Percentiles rank a stretch among this genome's conserved stretches.
Conservation (phyloP, 768 basidiomycete genomes). For the Podaxis sp. region DNA sequence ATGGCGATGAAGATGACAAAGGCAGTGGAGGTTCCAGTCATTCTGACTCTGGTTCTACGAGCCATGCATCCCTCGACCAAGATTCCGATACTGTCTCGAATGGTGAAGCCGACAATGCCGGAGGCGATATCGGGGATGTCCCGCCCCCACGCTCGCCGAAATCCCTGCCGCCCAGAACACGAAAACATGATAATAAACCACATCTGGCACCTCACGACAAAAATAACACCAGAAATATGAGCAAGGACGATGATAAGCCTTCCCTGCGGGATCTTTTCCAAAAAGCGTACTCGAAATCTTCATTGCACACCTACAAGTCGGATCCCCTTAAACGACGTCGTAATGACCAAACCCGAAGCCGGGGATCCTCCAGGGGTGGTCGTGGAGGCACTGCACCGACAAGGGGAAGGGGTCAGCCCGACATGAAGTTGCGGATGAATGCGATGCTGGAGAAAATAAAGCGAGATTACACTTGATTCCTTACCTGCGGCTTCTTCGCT, state of each 20-base stretch:
- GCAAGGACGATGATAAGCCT: conserved; percentile 22
- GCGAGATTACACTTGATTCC: conserved; percentile 40
- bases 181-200: conserved; percentile 20
- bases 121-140: neutral
- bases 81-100: neutral
- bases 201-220: conserved; percentile 15
- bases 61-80: neutral
- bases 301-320: conserved; percentile 59
- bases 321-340: conserved; percentile 29
- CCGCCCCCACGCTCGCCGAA: conserved; percentile 7
- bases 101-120: neutral
- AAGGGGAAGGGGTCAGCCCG: conserved; percentile 46
- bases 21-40: conserved; percentile 15
- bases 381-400: conserved; percentile 24
- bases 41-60: conserved; percentile 1
- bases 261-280: conserved; percentile 61
- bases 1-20: conserved; percentile 20
- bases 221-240: conserved; percentile 19
- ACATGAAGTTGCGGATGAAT: conserved; percentile 87
- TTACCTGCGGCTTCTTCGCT: neutral
- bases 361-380: conserved; percentile 21
- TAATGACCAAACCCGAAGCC: conserved; percentile 5
- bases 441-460: conserved; percentile 86
- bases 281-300: conserved; percentile 59
- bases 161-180: conserved; percentile 10